These are phyloP conservation scores for Calonectria fujianensis DNA, from an alignment of 2,329 filamentous ascomycete species.

Conservation along the genomic window DNA sequence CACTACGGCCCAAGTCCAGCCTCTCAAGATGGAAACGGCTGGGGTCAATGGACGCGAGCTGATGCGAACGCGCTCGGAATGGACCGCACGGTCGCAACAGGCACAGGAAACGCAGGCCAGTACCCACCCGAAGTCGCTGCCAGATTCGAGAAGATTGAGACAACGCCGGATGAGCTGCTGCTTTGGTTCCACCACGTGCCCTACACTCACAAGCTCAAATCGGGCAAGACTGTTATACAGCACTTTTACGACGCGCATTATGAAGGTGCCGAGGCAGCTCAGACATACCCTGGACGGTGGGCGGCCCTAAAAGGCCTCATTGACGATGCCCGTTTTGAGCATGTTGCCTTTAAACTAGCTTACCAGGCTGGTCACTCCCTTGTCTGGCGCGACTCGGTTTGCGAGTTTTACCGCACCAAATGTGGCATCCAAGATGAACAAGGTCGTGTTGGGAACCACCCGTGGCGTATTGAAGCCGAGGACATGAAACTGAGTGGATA, in stretches of 20 bases:
- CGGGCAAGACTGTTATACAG: slow-evolving; percentile 15
- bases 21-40: slow-evolving; percentile 9
- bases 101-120: slow-evolving; percentile 1
- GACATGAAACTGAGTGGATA: not conserved
- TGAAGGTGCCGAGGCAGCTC: slow-evolving; percentile 1
- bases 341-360: slow-evolving; percentile 9
- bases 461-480: slow-evolving; percentile 1
- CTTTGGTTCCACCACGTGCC: slow-evolving; percentile 18
- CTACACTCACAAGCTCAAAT: slow-evolving; percentile 11
- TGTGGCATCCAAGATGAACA: not conserved
- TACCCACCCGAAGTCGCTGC: slow-evolving; percentile 1
- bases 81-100: slow-evolving; percentile 12
- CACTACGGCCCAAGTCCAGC: slow-evolving; percentile 1
- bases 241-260: slow-evolving; percentile 19
- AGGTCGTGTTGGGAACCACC: not conserved
- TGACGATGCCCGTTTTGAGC: not conserved
- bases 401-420: slow-evolving; percentile 3
- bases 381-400: slow-evolving; percentile 1
- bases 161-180: not conserved
- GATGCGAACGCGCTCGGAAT: not conserved
- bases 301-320: not conserved
- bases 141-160: slow-evolving; percentile 7
- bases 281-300: not conserved
- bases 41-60: slow-evolving; percentile 11
- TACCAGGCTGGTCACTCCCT: slow-evolving; percentile 10